Evolutionary conservation across 148 eudicot species (phyloP), one percentile per base, ranked within the genome.

Genomic region (Talinum fruticosum): DNA sequence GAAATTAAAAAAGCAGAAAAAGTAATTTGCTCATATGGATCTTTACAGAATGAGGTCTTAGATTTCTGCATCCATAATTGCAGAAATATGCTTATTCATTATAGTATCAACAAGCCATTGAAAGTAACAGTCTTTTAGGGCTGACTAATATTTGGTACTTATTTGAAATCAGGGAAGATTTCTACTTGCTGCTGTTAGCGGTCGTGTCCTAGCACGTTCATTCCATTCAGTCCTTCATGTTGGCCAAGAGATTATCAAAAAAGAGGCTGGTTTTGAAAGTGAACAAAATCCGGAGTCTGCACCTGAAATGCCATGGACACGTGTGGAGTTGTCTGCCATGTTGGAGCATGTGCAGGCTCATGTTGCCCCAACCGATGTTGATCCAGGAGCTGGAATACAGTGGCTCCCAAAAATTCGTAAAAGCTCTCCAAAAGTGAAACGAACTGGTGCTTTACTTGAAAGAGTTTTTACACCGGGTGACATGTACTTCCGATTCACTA

Each of bases 331-430:
- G 75, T 93, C 99, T 82, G 99, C 90, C 69, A 93, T 93, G 99
- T 82, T 96, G 84, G 99, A 96, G 87, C 97, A 89, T 77, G 99
- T 96, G 37, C 99, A 96, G 83, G 99, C 99, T 85, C 99, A 96
- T 88, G 99, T 96, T 84, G 99, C 99, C 68, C 99, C 99, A 76
- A 96, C 99, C 73, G 99, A 96, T 89, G 99, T 96, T 85, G 99
- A 96, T 85, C 99, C 99, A 78, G 99, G 99, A 68, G 99, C 99
- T 79, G 99, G 99, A 83, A 76, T 96, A 75, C 99, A 96, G 80
- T 96, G 99, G 99, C 94, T 96, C 69, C 99, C 99, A 34, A 96
- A 90, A 87, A 96, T 96, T 76, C 93, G 89, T 54, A 87, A 91
- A 86, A 91, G 86, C 87, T 96, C 99, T 62, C 99, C 97, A 13